phyloP scores from a whole-genome alignment of 1,284 basidiomycete species.

The Phlebopus sp. region DNA sequence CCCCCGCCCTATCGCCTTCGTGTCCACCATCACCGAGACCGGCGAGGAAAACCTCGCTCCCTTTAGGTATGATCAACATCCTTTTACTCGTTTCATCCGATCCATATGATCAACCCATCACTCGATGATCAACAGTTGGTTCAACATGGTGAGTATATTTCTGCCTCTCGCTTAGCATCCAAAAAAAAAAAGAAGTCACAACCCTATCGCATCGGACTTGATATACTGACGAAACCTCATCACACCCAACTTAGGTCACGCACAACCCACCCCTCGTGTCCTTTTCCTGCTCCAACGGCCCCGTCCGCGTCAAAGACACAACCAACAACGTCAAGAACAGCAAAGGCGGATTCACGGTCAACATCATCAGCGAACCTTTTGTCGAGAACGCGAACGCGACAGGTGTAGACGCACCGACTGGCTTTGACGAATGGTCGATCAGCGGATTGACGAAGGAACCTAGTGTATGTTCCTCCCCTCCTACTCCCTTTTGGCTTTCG shows the following conservation, averaged over 20 bases:
- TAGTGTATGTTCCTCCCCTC: slow-evolving; percentile 37
- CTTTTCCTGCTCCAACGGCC: slow-evolving; percentile 41
- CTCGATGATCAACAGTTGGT: slow-evolving; percentile 36
- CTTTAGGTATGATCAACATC: slow-evolving; percentile 40
- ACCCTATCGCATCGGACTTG: neutral
- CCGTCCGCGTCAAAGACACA: slow-evolving; percentile 51
- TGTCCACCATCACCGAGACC: slow-evolving; percentile 53
- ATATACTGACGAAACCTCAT: too few relatives aligned
- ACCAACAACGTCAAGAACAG: slow-evolving; percentile 55
- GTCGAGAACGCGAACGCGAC: slow-evolving; percentile 62
- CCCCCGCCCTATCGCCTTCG: slow-evolving; percentile 69
- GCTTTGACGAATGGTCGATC: slow-evolving; percentile 63
- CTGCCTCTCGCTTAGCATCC: neutral
- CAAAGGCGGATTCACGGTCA: slow-evolving; percentile 61
- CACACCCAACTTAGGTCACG: slow-evolving; percentile 35
- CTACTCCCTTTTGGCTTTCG: too few relatives aligned
- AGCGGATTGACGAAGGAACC: slow-evolving; percentile 60
- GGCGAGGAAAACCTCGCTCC: slow-evolving; percentile 62
- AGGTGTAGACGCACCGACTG: slow-evolving; percentile 55
- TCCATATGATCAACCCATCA: too few relatives aligned
- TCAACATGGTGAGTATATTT: slow-evolving; percentile 45
- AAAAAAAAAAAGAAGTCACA: too few relatives aligned
- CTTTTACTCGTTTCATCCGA: too few relatives aligned
- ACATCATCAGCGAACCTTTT: slow-evolving; percentile 72
- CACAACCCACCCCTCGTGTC: slow-evolving; percentile 58